phyloP scores from a whole-genome alignment of 352 stramenopile species.

The Pythium aquatile region DNA sequence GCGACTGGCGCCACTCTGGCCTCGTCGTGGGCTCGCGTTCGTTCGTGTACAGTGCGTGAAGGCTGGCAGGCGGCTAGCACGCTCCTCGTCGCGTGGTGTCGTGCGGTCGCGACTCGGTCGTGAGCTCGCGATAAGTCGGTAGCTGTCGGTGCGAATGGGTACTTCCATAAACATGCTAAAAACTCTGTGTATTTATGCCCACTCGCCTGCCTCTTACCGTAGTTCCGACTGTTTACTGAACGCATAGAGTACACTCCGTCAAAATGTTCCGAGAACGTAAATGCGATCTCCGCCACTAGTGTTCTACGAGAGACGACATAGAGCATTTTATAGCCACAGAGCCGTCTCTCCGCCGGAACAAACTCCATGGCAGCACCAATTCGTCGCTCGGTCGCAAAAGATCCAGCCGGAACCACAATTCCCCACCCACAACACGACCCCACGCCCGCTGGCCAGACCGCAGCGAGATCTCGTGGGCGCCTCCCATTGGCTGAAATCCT shows the following conservation, averaged over 20 bases:
- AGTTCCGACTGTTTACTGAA: background rate
- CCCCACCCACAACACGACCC: slow-evolving; percentile 12
- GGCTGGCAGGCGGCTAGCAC: background rate
- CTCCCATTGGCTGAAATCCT: slow-evolving; percentile 18
- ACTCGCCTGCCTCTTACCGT: background rate
- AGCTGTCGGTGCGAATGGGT: background rate
- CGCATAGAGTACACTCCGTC: background rate
- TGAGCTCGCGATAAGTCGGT: slow-evolving; percentile 6
- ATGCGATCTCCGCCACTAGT: too few species aligned
- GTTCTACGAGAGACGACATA: background rate
- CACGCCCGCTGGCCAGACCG: slow-evolving; percentile 19
- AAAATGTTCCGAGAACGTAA: background rate
- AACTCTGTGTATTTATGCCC: slow-evolving; percentile 28
- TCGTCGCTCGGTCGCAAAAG: slow-evolving; percentile 22
- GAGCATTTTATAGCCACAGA: background rate
- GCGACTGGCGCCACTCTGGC: slow-evolving; percentile 1
- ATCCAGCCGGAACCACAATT: slow-evolving; percentile 12
- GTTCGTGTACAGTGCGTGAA: background rate
- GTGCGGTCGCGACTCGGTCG: background rate
- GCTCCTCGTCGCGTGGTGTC: background rate
- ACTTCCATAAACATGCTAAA: slow-evolving; percentile 11
- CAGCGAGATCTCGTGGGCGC: slow-evolving; percentile 15
- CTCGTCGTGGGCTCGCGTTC: slow-evolving; percentile 2
- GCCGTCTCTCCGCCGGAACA: background rate
- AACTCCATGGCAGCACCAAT: background rate